Evolutionary conservation across 371 early-diverging fungal species (phyloP).

Genomic region (Nematocida major): DNA sequence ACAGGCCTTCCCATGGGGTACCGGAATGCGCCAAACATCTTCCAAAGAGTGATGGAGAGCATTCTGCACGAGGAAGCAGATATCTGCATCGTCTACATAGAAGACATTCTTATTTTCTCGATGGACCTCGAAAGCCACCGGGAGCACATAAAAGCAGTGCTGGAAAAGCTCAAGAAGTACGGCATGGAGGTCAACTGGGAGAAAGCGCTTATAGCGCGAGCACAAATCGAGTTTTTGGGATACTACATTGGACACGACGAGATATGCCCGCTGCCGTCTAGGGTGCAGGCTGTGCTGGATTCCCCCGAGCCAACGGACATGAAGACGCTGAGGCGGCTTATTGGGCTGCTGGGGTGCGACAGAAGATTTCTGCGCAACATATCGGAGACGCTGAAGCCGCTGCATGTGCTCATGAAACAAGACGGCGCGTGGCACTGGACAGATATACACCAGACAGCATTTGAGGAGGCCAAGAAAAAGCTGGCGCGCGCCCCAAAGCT

Average conservation of each 20-base stretch:
- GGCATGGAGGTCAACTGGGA: not conserved
- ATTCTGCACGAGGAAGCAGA: slow-evolving; percentile 36
- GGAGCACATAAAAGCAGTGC: not conserved
- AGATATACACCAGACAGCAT: not conserved
- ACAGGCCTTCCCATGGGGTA: slow-evolving; percentile 31
- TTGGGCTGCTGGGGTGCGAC: too few relatives aligned
- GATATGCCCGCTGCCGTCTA: too few relatives aligned
- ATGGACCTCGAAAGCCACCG: not conserved
- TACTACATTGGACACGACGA: not conserved
- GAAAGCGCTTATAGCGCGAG: not conserved
- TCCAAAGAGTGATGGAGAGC: slow-evolving; percentile 50
- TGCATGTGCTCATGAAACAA: not conserved
- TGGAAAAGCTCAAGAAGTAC: not conserved
- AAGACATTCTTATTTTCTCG: slow-evolving; percentile 50
- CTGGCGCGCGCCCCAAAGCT: not conserved
- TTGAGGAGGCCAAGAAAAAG: not conserved
- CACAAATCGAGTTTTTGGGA: not conserved
- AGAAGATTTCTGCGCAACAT: too few relatives aligned
- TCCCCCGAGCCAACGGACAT: too few relatives aligned
- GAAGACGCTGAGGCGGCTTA: too few relatives aligned
- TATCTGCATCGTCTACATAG: slow-evolving; percentile 26
- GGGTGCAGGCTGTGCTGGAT: too few relatives aligned
- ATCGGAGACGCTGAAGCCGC: not conserved
- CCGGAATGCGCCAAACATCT: slow-evolving; percentile 46
- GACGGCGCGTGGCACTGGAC: not conserved